A percentile compares a stretch with the other conserved stretches of the same genome.
phyloP scores from a whole-genome alignment of 257 asterid species.

The Fraxinus quadrangulata region DNA sequence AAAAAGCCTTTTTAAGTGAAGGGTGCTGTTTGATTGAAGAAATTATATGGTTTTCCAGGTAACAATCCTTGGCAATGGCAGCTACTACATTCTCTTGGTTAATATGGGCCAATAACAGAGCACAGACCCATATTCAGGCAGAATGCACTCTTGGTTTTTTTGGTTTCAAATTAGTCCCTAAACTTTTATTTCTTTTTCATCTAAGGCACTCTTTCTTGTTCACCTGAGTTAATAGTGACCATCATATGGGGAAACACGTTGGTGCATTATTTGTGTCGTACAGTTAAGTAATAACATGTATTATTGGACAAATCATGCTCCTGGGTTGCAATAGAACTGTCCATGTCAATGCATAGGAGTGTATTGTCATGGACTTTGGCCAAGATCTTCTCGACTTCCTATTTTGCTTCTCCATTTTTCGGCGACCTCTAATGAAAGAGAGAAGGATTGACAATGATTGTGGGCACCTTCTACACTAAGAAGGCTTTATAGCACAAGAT shows the following conservation, averaged over 20 bases:
- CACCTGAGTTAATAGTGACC: no score
- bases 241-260: not conserved
- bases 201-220: not conserved
- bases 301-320: not conserved
- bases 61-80: no score
- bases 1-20: no score
- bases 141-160: not conserved
- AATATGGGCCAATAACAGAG: not conserved
- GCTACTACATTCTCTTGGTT: no score
- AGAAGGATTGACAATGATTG: not conserved
- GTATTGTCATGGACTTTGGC: not conserved
- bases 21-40: no score
- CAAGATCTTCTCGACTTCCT: not conserved
- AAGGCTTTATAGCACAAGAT: not conserved
- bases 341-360: not conserved
- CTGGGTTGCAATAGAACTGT: not conserved
- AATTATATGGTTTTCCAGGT: no score
- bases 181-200: not conserved
- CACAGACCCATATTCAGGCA: not conserved
- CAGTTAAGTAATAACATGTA: not conserved
- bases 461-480: not conserved
- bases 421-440: not conserved
- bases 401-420: not conserved
- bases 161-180: not conserved
- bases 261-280: not conserved